Conservation (phyloP, 2,329 filamentous ascomycete species). For the Trichoderma sp. region DNA sequence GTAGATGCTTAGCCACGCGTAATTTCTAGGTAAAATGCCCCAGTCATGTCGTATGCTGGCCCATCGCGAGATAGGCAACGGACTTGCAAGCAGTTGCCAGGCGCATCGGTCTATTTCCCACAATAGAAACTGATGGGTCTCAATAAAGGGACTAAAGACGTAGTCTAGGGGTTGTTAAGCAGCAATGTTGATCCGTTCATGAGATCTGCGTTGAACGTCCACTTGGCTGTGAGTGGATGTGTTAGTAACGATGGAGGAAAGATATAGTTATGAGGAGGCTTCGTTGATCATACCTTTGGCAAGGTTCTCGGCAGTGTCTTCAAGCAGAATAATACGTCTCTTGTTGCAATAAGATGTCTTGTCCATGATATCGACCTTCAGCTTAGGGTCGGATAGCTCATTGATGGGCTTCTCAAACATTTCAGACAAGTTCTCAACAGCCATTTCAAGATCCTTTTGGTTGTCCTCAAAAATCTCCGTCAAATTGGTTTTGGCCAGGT, state of each 20-base stretch:
- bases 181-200: conserved; percentile 21
- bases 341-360: conserved; percentile 98
- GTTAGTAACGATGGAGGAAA: conserved; percentile 31
- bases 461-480: conserved; percentile 99
- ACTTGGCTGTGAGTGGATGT: conserved; percentile 41
- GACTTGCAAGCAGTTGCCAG: background rate
- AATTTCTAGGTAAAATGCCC: background rate
- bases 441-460: conserved; percentile 96
- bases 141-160: background rate
- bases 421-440: conserved; percentile 93
- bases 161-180: conserved; percentile 20
- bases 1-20: background rate
- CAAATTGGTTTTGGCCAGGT: conserved; percentile 91
- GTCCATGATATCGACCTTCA: conserved; percentile 98
- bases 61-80: background rate
- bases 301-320: conserved; percentile 90
- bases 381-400: conserved; percentile 79
- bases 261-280: too few relatives aligned
- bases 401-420: conserved; percentile 98
- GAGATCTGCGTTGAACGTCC: conserved; percentile 46
- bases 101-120: background rate
- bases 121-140: background rate
- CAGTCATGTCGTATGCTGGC: background rate
- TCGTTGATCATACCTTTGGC: conserved; percentile 66
- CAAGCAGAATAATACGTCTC: conserved; percentile 82